phyloP scores from a whole-genome alignment of 441 rosid species.

The California macrophylla region DNA sequence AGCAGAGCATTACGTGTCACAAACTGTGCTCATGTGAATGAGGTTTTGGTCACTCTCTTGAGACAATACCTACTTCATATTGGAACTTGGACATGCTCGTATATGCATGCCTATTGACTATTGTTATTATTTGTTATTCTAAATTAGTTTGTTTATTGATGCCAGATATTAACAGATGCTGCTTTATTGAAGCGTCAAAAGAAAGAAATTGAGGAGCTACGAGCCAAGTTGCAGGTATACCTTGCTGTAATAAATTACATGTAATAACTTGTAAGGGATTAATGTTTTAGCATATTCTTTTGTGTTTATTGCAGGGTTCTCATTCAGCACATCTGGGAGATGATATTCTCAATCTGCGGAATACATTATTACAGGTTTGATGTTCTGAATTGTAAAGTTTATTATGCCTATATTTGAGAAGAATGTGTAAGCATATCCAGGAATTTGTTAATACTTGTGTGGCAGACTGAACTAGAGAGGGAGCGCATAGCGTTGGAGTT shows the following conservation, averaged over 20 bases:
- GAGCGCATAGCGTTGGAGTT: constrained; percentile 83
- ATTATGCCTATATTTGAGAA: constrained; percentile 6
- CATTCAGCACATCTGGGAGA: constrained; percentile 84
- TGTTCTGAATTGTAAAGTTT: constrained; percentile 17
- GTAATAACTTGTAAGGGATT: not conserved
- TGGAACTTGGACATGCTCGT: not conserved
- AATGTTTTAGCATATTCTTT: not conserved
- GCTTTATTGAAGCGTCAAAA: constrained; percentile 94
- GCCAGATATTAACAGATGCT: constrained; percentile 84
- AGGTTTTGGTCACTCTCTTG: constrained; percentile 37
- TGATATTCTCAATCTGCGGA: constrained; percentile 84
- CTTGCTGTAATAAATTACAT: not conserved
- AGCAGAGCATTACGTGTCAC: constrained; percentile 89
- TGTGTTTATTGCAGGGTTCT: constrained; percentile 45
- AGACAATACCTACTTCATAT: constrained; percentile 3
- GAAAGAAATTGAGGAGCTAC: constrained; percentile 95
- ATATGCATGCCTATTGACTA: not conserved
- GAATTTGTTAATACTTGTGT: constrained; percentile 18
- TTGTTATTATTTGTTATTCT: constrained; percentile 8
- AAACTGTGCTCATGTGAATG: constrained; percentile 91
- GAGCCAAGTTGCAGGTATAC: constrained; percentile 71
- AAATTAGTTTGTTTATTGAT: constrained; percentile 14
- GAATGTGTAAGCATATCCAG: constrained; percentile 9
- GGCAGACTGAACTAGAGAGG: constrained; percentile 85
- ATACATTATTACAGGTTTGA: constrained; percentile 73